Evolutionary conservation across 2,329 filamentous ascomycete genomes (phyloP), one percentile per base, ranked within the genome.

Genomic region (Aspergillus jensenii): DNA sequence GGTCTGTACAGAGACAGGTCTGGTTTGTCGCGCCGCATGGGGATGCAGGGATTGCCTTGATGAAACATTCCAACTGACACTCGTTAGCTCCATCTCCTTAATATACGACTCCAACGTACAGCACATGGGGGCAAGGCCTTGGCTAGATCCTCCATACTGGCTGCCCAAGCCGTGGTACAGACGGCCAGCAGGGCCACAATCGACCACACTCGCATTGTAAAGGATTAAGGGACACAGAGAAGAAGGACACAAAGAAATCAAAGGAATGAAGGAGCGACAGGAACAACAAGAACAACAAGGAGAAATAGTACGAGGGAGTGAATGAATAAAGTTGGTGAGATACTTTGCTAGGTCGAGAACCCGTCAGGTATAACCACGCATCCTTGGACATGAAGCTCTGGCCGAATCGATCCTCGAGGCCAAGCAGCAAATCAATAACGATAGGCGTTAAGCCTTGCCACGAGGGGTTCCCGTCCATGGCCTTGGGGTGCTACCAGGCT

Each of bases 1-100:
- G 54, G 59, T 78, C 69, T 2, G 64, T 71, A 60, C 78, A 80
- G 21, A 79, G 67, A 56, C 78, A 80, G 17, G 67, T 65, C 45
- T 70, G 67, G 54, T 79, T 67, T 4, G 76, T 74, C 1, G 67
- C 59, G 4, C 70, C 63, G 57, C 78, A 79, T 9, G 60, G 61
- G 1, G 77, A 78, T 59, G 68, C 62, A 4, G 70, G 64, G 19
- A 75, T 58, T 2, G 65, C 63, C 23, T 43, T 33, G 6, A 52
- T 57, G 56, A 70, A 65, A 35, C 68, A 71, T 41, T 61, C 14
- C n/a, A 69, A 46, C 68, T 71, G 56, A 31, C 27, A 40, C 11
- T 17, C 7, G 37, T 40, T 40, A 40, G 37, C 14, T 6, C 15
- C 14, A 7, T 11, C 37, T 40, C 6, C 15, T 17, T 6, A 40